A percentile compares a stretch with the other conserved stretches of the same genome.
Conservation (phyloP, 257 asterid species). For the Verbascum thapsus region DNA sequence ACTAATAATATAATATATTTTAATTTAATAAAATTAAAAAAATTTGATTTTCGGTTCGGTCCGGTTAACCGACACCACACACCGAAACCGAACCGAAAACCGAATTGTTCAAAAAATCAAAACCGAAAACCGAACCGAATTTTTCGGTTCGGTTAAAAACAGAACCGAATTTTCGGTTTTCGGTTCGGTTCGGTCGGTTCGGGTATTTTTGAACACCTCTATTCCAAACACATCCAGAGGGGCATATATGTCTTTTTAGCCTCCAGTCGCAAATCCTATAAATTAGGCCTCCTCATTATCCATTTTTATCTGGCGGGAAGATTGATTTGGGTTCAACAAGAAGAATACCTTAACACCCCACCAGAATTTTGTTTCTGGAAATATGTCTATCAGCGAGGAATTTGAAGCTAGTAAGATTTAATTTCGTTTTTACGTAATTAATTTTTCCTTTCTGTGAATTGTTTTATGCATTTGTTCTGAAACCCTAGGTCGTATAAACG, state of each 20-base stretch:
- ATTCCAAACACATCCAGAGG: no score
- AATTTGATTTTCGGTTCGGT: no score
- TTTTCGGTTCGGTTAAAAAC: no score
- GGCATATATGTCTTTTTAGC: conserved; percentile 20
- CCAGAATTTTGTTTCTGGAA: background rate
- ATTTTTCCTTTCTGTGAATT: conserved; percentile 13
- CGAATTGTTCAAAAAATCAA: no score
- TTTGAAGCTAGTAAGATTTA: conserved; percentile 76
- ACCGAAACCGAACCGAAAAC: no score
- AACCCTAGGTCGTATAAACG: conserved; percentile 31
- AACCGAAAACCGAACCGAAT: no score
- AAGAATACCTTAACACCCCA: background rate
- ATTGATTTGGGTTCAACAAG: conserved; percentile 35
- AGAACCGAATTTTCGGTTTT: no score
- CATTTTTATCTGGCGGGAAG: conserved; percentile 42
- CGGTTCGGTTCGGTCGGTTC: no score
- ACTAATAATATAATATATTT: no score
- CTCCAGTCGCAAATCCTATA: background rate
- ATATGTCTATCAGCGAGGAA: conserved; percentile 81
- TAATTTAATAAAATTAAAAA: no score
- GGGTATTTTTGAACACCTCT: no score
- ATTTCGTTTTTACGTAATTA: background rate
- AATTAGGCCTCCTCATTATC: background rate
- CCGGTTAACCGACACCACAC: no score
- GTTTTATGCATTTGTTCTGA: conserved; percentile 5